Conservation (phyloP, 495 filamentous ascomycete species). For the Lasiosphaeris hirsuta region DNA sequence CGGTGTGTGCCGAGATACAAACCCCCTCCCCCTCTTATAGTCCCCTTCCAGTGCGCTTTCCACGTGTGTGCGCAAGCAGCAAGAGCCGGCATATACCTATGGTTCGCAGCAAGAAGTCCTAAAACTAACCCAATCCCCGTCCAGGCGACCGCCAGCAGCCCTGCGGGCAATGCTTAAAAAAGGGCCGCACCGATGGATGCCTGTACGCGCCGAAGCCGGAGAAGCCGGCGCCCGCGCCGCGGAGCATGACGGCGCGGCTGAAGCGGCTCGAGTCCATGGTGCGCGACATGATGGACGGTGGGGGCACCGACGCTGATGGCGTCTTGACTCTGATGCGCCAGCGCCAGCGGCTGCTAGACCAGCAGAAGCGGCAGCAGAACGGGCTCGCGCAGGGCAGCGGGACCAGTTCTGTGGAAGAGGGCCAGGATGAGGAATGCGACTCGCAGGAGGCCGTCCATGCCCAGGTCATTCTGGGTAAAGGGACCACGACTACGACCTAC, state of each 20-base stretch:
- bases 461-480: constrained; percentile 36
- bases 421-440: too few species aligned
- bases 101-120: neutral
- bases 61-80: too few species aligned
- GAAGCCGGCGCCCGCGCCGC: constrained; percentile 31
- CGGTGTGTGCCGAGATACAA: too few species aligned
- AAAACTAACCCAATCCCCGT: neutral
- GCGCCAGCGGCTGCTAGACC: neutral
- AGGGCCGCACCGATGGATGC: constrained; percentile 40
- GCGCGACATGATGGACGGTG: constrained; percentile 42
- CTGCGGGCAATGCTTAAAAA: constrained; percentile 44
- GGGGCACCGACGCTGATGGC: constrained; percentile 25
- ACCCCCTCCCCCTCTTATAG: too few species aligned
- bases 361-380: constrained; percentile 10
- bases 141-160: constrained; percentile 20
- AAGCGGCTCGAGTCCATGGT: constrained; percentile 54
- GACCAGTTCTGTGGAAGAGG: too few species aligned
- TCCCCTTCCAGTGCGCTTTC: too few species aligned
- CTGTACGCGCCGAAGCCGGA: constrained; percentile 43
- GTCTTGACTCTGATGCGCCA: neutral
- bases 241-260: constrained; percentile 49
- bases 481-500: constrained; percentile 38
- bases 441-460: neutral
- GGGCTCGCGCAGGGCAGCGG: too few species aligned
- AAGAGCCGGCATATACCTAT: too few species aligned